A percentile compares a stretch with the other conserved stretches of the same genome.
Evolutionary conservation across 2,329 filamentous ascomycete genomes (phyloP).

Genomic region (Coniochaeta ligniaria): DNA sequence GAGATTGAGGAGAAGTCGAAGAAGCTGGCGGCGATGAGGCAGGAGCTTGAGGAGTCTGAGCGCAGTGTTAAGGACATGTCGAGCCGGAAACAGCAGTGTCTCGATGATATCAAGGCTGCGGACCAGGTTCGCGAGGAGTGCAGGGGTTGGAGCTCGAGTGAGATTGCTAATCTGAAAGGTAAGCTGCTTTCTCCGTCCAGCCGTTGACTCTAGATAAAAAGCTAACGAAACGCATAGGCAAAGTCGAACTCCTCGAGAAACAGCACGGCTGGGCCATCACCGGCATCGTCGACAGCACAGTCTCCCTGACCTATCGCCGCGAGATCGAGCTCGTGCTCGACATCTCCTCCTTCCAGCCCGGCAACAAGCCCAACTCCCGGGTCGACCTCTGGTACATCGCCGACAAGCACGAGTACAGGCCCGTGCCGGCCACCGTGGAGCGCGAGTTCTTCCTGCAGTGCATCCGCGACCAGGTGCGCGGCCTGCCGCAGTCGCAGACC

Average conservation of each 20-base stretch:
- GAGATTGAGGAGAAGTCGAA: constrained; percentile 64
- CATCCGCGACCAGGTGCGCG: constrained; percentile 61
- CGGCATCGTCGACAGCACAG: constrained; percentile 49
- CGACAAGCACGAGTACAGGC: constrained; percentile 43
- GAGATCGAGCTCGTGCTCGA: constrained; percentile 71
- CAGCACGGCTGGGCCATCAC: constrained; percentile 66
- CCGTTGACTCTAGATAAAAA: neutral
- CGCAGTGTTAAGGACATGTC: constrained; percentile 53
- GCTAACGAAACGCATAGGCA: constrained; percentile 42
- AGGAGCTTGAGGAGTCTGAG: constrained; percentile 61
- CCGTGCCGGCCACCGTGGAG: constrained; percentile 52
- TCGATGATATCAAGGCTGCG: constrained; percentile 71
- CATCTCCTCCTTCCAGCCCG: constrained; percentile 48
- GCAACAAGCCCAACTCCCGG: constrained; percentile 36
- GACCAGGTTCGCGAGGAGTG: constrained; percentile 82
- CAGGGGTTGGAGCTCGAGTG: constrained; percentile 77
- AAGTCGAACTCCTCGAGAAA: constrained; percentile 58
- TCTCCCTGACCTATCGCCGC: constrained; percentile 68
- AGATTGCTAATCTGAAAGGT: constrained; percentile 77
- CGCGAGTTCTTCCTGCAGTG: constrained; percentile 70
- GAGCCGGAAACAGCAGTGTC: constrained; percentile 60
- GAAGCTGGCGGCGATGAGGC: constrained; percentile 58
- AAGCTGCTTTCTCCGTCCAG: constrained; percentile 17
- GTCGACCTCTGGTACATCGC: constrained; percentile 69
- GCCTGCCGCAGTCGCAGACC: constrained; percentile 50